These are phyloP conservation scores for Botrytis byssoidea DNA, from an alignment of 2,329 filamentous ascomycete genomes.

Conservation along the genomic window DNA sequence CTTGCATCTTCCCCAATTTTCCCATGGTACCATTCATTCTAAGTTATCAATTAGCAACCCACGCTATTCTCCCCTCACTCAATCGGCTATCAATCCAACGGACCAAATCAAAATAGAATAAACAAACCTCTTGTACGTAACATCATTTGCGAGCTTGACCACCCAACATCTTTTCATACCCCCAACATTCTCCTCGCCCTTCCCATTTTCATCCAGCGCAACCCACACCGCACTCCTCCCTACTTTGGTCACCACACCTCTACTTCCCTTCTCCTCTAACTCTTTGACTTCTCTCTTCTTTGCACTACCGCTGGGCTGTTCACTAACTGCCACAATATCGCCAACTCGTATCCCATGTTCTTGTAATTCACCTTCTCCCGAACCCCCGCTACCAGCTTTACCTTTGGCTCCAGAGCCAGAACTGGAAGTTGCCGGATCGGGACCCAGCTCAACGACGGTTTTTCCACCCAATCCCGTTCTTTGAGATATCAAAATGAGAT, in stretches of 20 bases:
- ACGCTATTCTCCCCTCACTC: not conserved
- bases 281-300: slow-evolving; percentile 66
- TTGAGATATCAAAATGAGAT: slow-evolving; percentile 70
- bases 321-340: slow-evolving; percentile 74
- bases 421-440: slow-evolving; percentile 62
- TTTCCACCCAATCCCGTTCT: slow-evolving; percentile 91
- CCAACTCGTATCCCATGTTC: slow-evolving; percentile 75
- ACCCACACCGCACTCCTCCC: slow-evolving; percentile 59
- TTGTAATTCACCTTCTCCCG: slow-evolving; percentile 54
- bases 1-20: slow-evolving; percentile 55
- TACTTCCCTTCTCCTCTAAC: slow-evolving; percentile 63
- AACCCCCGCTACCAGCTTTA: slow-evolving; percentile 41
- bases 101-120: slow-evolving; percentile 13
- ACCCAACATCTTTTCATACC: slow-evolving; percentile 54
- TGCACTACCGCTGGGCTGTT: slow-evolving; percentile 66
- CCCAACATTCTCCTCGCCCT: slow-evolving; percentile 45
- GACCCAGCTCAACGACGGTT: slow-evolving; percentile 75
- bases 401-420: slow-evolving; percentile 1
- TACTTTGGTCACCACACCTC: slow-evolving; percentile 69
- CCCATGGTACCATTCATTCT: slow-evolving; percentile 65
- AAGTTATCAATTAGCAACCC: slow-evolving; percentile 35
- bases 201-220: slow-evolving; percentile 64
- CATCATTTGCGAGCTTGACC: slow-evolving; percentile 67
- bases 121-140: slow-evolving; percentile 53
- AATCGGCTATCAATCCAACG: not conserved